Percentiles rank a stretch among this genome's conserved stretches.
These are phyloP conservation scores for Mortierella sp. DNA, from an alignment of 371 early-diverging fungal species.

Conservation along the genomic window DNA sequence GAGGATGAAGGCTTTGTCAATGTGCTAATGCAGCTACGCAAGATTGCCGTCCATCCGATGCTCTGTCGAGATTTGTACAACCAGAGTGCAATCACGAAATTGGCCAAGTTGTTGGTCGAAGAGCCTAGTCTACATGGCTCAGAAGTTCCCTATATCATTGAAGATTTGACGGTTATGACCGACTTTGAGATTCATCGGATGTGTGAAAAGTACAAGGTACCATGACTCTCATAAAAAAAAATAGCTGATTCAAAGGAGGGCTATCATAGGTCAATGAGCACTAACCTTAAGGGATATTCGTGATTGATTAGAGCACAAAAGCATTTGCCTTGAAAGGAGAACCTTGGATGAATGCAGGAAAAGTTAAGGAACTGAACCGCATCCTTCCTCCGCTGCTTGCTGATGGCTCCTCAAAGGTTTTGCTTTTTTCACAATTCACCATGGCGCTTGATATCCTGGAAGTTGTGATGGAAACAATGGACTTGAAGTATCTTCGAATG, in stretches of 20 bases:
- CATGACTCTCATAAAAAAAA: neutral
- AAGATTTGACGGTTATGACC: constrained; percentile 87
- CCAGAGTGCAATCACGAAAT: constrained; percentile 62
- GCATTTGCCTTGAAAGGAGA: constrained; percentile 64
- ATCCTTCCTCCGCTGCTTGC: constrained; percentile 67
- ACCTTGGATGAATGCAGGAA: constrained; percentile 84
- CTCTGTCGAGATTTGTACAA: constrained; percentile 76
- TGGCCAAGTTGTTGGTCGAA: constrained; percentile 74
- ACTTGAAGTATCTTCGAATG: constrained; percentile 62
- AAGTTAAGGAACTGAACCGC: constrained; percentile 68
- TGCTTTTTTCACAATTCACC: constrained; percentile 89
- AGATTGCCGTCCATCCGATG: constrained; percentile 89
- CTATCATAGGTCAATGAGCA: too few species aligned
- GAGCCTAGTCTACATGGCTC: constrained; percentile 79
- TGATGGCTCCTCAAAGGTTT: constrained; percentile 70
- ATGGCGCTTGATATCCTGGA: constrained; percentile 74
- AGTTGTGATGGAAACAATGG: constrained; percentile 59
- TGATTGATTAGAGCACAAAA: constrained; percentile 54
- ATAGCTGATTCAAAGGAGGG: neutral
- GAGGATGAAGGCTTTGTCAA: constrained; percentile 60
- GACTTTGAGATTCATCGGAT: constrained; percentile 87
- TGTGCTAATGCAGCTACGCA: constrained; percentile 84
- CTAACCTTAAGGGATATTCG: neutral
- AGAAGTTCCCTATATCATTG: constrained; percentile 76
- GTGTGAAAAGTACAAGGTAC: constrained; percentile 71